Base-by-base conservation (phyloP, 176 grass and related monocot species). In the Tillandsia leiboldiana region DNA sequence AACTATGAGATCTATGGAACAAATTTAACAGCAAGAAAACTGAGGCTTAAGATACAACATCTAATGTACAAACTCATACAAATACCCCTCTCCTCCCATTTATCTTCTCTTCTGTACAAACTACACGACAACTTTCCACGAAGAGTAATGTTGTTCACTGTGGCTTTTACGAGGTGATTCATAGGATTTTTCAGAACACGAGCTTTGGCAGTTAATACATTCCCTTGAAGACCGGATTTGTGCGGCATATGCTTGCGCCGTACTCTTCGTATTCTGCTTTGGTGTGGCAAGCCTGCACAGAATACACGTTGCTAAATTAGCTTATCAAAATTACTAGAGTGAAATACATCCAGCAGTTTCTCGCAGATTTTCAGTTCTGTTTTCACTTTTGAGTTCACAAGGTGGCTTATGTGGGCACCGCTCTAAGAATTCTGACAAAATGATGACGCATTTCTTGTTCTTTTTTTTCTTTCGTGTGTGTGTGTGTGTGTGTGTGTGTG, bases 221-320 rank as follows among this genome's bases (percentile, higher is more conserved):
- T 49, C 94, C 94, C 79, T 99, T 99, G 81, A 99, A 99, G 54
- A 93, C 87, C 53, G 94, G 94, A 67, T 99, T 99, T 53, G 89
- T 77, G 65, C 89, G 71, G 66, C 94, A 99, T 71, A 99, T 99
- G 77, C 90, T 88, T 15, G 94, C 94, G 1, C 94, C 94, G 4
- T 99, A 99, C 52, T 99, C 94, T 29, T 99, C 89, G 12, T 99
- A 99, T 64, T 99, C 94, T 75, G 94, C 94, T 81, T 99, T 99
- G 64, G 94, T 99, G 81, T 93, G 94, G 54, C 94, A 99, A 54
- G 94, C 94, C 94, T 99, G 51, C 12, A 81, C 26, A 51, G 11
- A 6, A 8, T 66, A 81, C 48, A 6, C 48, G 1, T 59, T 53
- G 12, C 22, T 10, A 73, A 10, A 64, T 63, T 70, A 79, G 52